Evolutionary conservation across 345 rosid genomes (phyloP), one percentile per base, ranked within the genome.

Genomic region (Geranium brycei): DNA sequence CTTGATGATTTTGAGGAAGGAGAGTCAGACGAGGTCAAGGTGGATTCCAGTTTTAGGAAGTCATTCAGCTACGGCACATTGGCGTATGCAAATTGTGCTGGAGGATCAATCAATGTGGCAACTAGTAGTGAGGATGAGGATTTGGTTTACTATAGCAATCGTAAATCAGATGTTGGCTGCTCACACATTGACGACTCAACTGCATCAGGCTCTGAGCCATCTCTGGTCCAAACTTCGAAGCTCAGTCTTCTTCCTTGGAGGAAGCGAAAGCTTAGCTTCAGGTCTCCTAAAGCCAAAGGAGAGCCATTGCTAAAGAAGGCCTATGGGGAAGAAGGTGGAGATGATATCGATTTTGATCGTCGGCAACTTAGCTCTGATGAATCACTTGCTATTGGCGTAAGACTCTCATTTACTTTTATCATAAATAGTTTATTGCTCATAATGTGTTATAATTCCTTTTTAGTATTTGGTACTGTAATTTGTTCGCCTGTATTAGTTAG

Each of bases 301-400:
- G 97, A 93, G 73, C 96, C 99, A 16, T 75, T 93, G 83, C 76
- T 93, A 69, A 93, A 89, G 69, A 89, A 87, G 79, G 95, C 82
- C 7, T 80, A 88, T 74, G 90, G 83, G 55, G 97, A 93, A 82
- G 97, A 93, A 59, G 99, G 99, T 4, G 99, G 99, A n/a, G 98
- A 90, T 81, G 99, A 93, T 71, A 93, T 93, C 66, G 99, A 93
- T 83, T 88, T 67, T 81, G 91, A 86, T 71, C 96, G 99, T 10
- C 82, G 97, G 57, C 95, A 87, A 73, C 95, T 93, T 61, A 81
- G 89, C 70, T 86, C 96, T 5, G 97, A 92, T 77, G 97, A 87
- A 68, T 70, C 82, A 63, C 73, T 64, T 75, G 60, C 75, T 56
- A 69, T 66, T 15, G 79, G 81, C 78, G 92, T 86, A 73, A 85